These are phyloP conservation scores for Capsicum pubescens DNA, from an alignment of 257 asterid species.

Conservation along the genomic window DNA sequence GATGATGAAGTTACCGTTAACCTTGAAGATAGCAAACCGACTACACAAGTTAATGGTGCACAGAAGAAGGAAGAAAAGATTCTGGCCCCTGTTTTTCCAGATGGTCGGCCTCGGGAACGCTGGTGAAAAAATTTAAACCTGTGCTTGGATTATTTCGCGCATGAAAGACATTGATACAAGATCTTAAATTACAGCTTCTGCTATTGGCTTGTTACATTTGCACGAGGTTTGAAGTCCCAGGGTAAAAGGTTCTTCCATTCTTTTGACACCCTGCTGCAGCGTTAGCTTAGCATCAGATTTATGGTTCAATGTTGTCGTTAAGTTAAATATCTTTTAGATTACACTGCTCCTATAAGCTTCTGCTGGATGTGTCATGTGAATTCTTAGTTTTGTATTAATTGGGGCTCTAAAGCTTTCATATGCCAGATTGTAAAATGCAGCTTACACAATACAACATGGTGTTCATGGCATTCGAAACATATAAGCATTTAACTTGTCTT, in stretches of 20 bases:
- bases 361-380: constrained; percentile 27
- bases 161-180: constrained; percentile 26
- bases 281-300: background rate
- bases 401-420: constrained; percentile 30
- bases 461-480: constrained; percentile 4
- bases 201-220: background rate
- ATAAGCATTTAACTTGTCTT: constrained; percentile 14
- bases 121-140: constrained; percentile 53
- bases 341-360: constrained; percentile 25
- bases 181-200: constrained; percentile 18
- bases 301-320: constrained; percentile 8
- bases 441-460: constrained; percentile 31
- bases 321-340: background rate
- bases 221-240: background rate
- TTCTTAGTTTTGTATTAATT: constrained; percentile 32
- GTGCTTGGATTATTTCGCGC: constrained; percentile 18
- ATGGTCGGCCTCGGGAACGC: constrained; percentile 90
- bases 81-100: constrained; percentile 72
- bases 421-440: constrained; percentile 35
- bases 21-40: constrained; percentile 45
- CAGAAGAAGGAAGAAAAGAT: constrained; percentile 50
- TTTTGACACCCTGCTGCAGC: constrained; percentile 3
- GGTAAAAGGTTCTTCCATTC: constrained; percentile 13
- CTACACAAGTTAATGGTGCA: constrained; percentile 49
- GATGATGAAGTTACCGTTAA: constrained; percentile 49